These are phyloP conservation scores for Candida saitoana DNA, from an alignment of 805 yeast genomes.

Conservation along the genomic window DNA sequence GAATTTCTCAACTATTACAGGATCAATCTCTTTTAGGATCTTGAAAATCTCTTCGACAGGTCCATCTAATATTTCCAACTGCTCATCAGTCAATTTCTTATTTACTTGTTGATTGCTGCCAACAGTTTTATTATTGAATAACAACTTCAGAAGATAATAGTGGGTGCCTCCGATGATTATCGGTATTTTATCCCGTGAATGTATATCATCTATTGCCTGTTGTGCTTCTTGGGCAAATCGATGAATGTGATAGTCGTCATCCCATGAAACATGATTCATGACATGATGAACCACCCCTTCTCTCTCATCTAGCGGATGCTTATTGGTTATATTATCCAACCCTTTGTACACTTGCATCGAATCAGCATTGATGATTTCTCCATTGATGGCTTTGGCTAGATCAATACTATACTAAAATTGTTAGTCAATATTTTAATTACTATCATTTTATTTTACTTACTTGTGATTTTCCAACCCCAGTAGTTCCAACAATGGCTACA, in stretches of 20 bases:
- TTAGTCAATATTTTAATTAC: constrained; percentile 3
- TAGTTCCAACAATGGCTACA: constrained; percentile 80
- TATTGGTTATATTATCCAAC: constrained; percentile 77
- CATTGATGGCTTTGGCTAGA: constrained; percentile 69
- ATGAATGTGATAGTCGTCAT: constrained; percentile 76
- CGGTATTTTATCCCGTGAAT: constrained; percentile 67
- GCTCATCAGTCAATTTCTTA: constrained; percentile 30
- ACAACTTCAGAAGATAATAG: constrained; percentile 76
- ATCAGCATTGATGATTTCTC: constrained; percentile 93
- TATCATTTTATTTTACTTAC: too few species aligned
- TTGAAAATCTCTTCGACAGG: constrained; percentile 48
- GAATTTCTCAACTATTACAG: constrained; percentile 69
- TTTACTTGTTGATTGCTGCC: constrained; percentile 23
- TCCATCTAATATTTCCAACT: constrained; percentile 47
- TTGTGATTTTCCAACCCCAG: constrained; percentile 95
- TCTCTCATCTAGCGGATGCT: constrained; percentile 80
- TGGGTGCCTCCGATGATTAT: constrained; percentile 95
- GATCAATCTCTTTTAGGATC: constrained; percentile 55
- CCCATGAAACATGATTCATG: constrained; percentile 79
- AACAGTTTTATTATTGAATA: constrained; percentile 67
- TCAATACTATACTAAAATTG: constrained; percentile 66
- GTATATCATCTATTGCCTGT: constrained; percentile 59
- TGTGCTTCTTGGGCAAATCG: constrained; percentile 72
- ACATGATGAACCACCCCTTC: constrained; percentile 79
- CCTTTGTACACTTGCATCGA: constrained; percentile 92